Evolutionary conservation across 305 asterid species (phyloP).

Genomic region (Andrographis paniculata): DNA sequence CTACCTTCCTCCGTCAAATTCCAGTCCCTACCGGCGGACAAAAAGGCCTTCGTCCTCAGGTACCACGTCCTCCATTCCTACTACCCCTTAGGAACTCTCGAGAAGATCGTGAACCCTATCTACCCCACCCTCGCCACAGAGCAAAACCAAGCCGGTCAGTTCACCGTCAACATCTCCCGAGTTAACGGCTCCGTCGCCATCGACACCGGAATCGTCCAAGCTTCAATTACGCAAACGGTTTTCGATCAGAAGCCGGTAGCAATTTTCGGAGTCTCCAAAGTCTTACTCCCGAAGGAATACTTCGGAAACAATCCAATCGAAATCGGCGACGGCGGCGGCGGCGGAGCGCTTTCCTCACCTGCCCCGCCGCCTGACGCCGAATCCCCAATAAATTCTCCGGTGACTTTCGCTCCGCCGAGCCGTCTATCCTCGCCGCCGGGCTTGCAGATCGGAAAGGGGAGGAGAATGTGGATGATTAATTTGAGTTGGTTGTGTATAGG

Average conservation of each 20-base stretch:
- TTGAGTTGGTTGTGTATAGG: too few species aligned
- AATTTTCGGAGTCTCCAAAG: constrained; percentile 4
- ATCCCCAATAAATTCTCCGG: constrained; percentile 1
- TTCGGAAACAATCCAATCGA: constrained; percentile 6
- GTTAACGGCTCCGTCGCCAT: constrained; percentile 6
- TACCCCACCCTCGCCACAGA: constrained; percentile 10
- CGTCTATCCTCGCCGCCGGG: too few species aligned
- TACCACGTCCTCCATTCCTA: constrained; percentile 60
- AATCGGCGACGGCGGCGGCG: neutral
- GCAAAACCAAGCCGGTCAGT: constrained; percentile 5
- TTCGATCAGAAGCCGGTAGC: constrained; percentile 10
- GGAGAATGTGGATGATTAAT: too few species aligned
- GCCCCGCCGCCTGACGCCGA: neutral
- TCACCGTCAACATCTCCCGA: constrained; percentile 8
- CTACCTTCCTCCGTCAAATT: constrained; percentile 42
- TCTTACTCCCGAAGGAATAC: constrained; percentile 5
- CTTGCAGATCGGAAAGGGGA: too few species aligned
- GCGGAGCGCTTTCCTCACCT: neutral
- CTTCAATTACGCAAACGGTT: constrained; percentile 5
- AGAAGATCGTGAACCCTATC: constrained; percentile 1
- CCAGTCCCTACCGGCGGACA: constrained; percentile 60
- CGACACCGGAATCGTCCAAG: constrained; percentile 6
- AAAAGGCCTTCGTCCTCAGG: constrained; percentile 50
- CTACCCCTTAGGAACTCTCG: constrained; percentile 3
- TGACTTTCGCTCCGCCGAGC: too few species aligned